A percentile compares a stretch with the other conserved stretches of the same genome.
phyloP scores from a whole-genome alignment of 768 basidiomycete species.

The Tulasnella sp. region DNA sequence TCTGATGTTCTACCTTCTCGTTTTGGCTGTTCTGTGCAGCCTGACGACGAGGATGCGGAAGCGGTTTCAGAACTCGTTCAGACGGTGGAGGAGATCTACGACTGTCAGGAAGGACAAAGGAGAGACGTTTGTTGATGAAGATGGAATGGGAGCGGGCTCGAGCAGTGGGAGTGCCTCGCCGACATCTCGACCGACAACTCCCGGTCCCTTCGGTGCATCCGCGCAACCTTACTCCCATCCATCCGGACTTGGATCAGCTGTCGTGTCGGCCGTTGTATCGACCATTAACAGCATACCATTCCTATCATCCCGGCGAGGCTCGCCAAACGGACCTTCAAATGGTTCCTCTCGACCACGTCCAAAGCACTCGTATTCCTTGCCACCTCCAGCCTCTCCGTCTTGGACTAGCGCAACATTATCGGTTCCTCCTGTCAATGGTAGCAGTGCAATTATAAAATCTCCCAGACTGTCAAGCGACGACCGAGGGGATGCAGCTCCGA shows the following conservation, averaged over 20 bases:
- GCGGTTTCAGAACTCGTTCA: conserved; percentile 32
- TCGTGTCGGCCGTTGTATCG: not conserved
- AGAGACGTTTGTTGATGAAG: conserved; percentile 10
- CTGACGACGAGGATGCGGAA: conserved; percentile 48
- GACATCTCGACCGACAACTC: not conserved
- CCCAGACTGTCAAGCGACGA: not conserved
- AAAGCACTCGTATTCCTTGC: conserved; percentile 4
- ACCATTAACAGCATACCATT: not conserved
- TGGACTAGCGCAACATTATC: not conserved
- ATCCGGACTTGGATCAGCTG: not conserved
- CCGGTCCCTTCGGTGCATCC: not conserved
- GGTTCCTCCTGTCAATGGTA: not conserved
- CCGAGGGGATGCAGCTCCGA: not conserved
- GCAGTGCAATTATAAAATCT: not conserved
- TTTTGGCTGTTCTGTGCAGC: conserved; percentile 34
- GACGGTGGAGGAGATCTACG: conserved; percentile 34
- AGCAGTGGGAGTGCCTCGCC: not conserved
- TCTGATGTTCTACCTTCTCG: conserved; percentile 29
- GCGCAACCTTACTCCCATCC: not conserved
- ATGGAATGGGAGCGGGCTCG: conserved; percentile 4
- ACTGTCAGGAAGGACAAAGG: conserved; percentile 23
- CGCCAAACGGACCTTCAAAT: conserved; percentile 3
- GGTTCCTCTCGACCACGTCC: not conserved
- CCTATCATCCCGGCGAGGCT: not conserved
- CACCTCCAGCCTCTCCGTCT: conserved; percentile 2